Conservation (phyloP, 805 yeast genomes). For the Kluyveromyces aestuarii region DNA sequence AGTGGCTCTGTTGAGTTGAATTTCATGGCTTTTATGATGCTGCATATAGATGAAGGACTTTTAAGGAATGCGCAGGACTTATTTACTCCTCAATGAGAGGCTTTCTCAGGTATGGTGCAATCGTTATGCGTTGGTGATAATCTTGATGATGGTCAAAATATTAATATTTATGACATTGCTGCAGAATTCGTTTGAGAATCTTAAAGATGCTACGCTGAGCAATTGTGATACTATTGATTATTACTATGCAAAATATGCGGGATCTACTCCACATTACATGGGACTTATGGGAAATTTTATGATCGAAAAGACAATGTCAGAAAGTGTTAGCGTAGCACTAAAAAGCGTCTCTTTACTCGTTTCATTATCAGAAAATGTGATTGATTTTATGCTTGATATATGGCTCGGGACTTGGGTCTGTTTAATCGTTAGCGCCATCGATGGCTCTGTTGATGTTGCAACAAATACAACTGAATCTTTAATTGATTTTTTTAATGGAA, state of each 20-base stretch:
- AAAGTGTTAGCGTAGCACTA: conserved; percentile 39
- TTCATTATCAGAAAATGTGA: conserved; percentile 47
- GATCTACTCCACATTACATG: conserved; percentile 48
- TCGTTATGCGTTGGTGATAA: conserved; percentile 46
- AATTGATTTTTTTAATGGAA: conserved; percentile 50
- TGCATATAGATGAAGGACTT: background rate
- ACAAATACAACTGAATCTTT: conserved; percentile 61
- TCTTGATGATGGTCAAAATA: conserved; percentile 53
- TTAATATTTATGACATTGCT: conserved; percentile 46
- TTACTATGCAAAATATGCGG: conserved; percentile 23
- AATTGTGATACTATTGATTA: conserved; percentile 43
- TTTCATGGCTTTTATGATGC: no score
- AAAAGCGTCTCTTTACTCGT: conserved; percentile 38
- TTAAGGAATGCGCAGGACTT: conserved; percentile 15
- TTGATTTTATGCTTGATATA: conserved; percentile 59
- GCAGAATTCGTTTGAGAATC: conserved; percentile 31
- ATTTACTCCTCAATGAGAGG: conserved; percentile 42
- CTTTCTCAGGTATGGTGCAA: conserved; percentile 62
- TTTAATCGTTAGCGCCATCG: conserved; percentile 61
- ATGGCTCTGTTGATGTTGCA: conserved; percentile 64
- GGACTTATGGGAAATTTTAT: conserved; percentile 46
- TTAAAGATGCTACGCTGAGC: conserved; percentile 31
- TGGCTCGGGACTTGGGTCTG: conserved; percentile 85
- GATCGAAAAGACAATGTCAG: conserved; percentile 38
- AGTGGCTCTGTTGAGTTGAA: no score